Conservation (phyloP, 2,329 filamentous ascomycete genomes). For the Boeremia exigua region DNA sequence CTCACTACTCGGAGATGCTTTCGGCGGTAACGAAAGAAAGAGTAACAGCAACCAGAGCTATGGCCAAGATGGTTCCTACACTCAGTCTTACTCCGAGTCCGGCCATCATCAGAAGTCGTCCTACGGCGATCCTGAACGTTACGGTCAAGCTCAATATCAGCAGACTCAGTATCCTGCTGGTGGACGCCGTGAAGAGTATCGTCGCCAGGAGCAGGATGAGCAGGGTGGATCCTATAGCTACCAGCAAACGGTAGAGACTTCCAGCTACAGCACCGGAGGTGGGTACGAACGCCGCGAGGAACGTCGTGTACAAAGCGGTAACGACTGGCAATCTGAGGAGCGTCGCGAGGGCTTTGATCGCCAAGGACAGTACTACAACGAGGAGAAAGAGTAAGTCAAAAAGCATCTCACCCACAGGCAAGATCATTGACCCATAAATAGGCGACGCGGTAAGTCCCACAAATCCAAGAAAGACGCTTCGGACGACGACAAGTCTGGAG, state of each 20-base stretch:
- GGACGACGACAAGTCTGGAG: conserved; percentile 42
- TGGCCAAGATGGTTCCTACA: conserved; percentile 66
- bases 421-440: conserved; percentile 23
- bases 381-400: conserved; percentile 48
- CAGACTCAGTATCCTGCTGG: conserved; percentile 66
- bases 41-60: conserved; percentile 61
- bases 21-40: conserved; percentile 61
- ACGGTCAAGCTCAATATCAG: conserved; percentile 66
- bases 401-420: background rate
- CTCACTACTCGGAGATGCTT: conserved; percentile 68
- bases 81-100: conserved; percentile 67
- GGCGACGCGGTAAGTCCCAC: conserved; percentile 43
- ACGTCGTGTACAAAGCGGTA: conserved; percentile 56
- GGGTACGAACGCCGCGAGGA: conserved; percentile 67
- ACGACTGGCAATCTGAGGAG: conserved; percentile 48
- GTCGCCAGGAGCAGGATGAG: conserved; percentile 63
- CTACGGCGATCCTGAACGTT: conserved; percentile 54
- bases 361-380: conserved; percentile 50
- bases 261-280: conserved; percentile 51
- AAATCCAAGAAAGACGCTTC: conserved; percentile 50
- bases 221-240: conserved; percentile 60
- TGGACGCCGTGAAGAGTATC: conserved; percentile 65
- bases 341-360: conserved; percentile 44
- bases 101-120: conserved; percentile 55
- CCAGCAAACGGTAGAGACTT: conserved; percentile 64